Evolutionary conservation across 345 rosid genomes (phyloP), one percentile per base, ranked within the genome.

Genomic region (Bruguiera gymnorhiza): DNA sequence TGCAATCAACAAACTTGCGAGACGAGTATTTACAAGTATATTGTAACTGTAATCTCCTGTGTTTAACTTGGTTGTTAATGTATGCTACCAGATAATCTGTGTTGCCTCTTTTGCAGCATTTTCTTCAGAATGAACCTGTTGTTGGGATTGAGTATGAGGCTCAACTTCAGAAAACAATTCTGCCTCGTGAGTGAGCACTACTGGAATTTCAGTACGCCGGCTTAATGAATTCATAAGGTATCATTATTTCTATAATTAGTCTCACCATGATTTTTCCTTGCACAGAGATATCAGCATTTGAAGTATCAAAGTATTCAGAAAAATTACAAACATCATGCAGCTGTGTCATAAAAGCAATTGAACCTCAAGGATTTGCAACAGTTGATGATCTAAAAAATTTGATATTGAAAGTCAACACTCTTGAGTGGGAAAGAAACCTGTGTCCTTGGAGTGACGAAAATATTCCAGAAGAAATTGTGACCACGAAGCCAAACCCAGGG

Each of bases 21-120:
- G 97, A 93, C 83, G 98, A 90, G 76, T 89, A 83, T 81, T 76
- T 93, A 66, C 96, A 93, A 82, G 98, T 90, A 85, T 65, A 65
- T 60, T 68, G 68, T 52, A 18, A n/a, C 18, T 20, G 10, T 63
- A 9, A 39, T 26, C 62, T 56, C 32, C 46, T 60, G 21, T 53
- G 31, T 27, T 70, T 60, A n/a, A 67, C 21, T 37, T 60, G 34
- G 37, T 5, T 61, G 13, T 48, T 34, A 15, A 60, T 34, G 13
- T 52, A 53, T 57, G 69, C 74, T 30, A 53, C 56, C 19, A 6
- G 51, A 1, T 59, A 15, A 57, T 56, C 70, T 30, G 29, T 46
- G 68, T 19, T 66, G 31, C 63, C 70, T 65, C 39, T 78, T 75
- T 76, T 78, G 77, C 80, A 87, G 89, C 89, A 87, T 84, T 91